phyloP scores from a whole-genome alignment of 139 green algal species.

The Nannochloris sp. region DNA sequence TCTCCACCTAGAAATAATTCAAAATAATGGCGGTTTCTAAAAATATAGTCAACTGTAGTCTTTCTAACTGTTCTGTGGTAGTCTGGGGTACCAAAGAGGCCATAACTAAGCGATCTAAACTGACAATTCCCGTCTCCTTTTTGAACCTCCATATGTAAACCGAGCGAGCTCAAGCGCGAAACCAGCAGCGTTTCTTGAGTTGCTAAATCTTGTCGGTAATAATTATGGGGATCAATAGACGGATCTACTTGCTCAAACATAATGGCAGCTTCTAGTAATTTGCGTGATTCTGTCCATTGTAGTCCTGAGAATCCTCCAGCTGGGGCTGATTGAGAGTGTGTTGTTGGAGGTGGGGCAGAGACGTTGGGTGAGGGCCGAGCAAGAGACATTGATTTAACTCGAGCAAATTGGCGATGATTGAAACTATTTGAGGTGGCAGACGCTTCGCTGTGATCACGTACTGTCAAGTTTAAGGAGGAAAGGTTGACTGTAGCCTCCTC shows the following conservation, averaged over 20 bases:
- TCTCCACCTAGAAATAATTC: slow-evolving; percentile 35
- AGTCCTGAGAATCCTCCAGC: background rate
- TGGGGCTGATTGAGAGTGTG: no score
- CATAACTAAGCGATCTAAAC: slow-evolving; percentile 48
- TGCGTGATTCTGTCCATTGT: slow-evolving; percentile 31
- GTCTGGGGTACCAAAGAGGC: slow-evolving; percentile 41
- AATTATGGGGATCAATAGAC: background rate
- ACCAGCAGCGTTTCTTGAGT: slow-evolving; percentile 24
- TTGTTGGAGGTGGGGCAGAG: no score
- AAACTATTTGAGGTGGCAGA: background rate
- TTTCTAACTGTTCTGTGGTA: slow-evolving; percentile 39
- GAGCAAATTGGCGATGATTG: slow-evolving; percentile 1
- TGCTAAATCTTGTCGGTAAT: background rate
- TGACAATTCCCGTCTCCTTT: slow-evolving; percentile 60
- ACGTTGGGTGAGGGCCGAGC: no score
- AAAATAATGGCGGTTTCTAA: slow-evolving; percentile 31
- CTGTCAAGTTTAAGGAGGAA: background rate
- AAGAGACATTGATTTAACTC: background rate
- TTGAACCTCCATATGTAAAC: slow-evolving; percentile 51
- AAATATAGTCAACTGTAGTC: slow-evolving; percentile 41
- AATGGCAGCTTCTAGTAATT: slow-evolving; percentile 34
- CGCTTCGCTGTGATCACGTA: background rate
- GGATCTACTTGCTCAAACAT: slow-evolving; percentile 12
- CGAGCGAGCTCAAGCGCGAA: slow-evolving; percentile 41
- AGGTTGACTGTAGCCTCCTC: background rate